phyloP scores from a whole-genome alignment of 371 early-diverging fungal species.

The Umbelopsis sp. region DNA sequence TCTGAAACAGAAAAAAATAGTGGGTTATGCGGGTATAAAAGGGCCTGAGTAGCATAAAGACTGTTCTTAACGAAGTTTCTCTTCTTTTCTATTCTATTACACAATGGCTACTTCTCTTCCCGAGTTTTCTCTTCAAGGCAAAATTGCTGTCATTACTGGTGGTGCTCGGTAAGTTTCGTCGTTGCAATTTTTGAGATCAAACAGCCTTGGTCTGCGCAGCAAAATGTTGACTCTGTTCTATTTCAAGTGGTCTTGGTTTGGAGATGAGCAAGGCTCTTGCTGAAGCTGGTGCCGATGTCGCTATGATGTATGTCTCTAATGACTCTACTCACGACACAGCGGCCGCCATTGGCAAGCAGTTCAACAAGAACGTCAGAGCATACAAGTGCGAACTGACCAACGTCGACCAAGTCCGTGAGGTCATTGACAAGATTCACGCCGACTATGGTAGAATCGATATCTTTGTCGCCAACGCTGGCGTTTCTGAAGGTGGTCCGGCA shows the following conservation, averaged over 20 bases:
- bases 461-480: conserved; percentile 55
- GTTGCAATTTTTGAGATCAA: neutral
- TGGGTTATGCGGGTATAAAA: neutral
- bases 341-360: conserved; percentile 39
- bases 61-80: conserved; percentile 14
- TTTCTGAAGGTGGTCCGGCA: conserved; percentile 36
- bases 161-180: conserved; percentile 41
- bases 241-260: conserved; percentile 41
- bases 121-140: conserved; percentile 48
- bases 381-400: conserved; percentile 48
- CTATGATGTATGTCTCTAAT: conserved; percentile 51
- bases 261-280: conserved; percentile 52
- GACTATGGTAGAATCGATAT: conserved; percentile 51
- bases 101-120: conserved; percentile 30
- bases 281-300: conserved; percentile 51
- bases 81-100: conserved; percentile 9
- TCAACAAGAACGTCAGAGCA: conserved; percentile 41
- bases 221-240: neutral
- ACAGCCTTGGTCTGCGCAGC: too few relatives aligned
- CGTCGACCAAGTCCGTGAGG: conserved; percentile 30
- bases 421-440: conserved; percentile 41
- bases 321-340: conserved; percentile 44
- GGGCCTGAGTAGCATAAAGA: neutral
- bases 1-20: neutral
- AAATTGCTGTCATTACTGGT: conserved; percentile 48